phyloP scores from a whole-genome alignment of 2,329 filamentous ascomycete species.

The Pyricularia pennisetigena region DNA sequence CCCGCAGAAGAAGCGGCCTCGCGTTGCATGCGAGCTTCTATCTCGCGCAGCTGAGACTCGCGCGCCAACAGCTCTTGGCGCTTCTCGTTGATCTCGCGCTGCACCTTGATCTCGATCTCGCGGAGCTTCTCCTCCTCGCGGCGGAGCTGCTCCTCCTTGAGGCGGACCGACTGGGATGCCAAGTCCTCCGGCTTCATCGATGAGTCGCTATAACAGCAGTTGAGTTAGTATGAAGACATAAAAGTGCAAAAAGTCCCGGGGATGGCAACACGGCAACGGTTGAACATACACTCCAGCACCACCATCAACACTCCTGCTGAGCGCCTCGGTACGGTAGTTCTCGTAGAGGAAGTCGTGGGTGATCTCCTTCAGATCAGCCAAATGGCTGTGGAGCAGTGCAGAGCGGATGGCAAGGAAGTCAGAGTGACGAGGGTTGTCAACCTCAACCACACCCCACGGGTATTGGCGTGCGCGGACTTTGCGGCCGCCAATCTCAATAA shows the following conservation, averaged over 20 bases:
- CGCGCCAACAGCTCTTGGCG: slow-evolving; percentile 94
- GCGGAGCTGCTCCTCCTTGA: slow-evolving; percentile 99
- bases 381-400: slow-evolving; percentile 91
- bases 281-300: slow-evolving; percentile 72
- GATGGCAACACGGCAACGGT: neutral
- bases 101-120: slow-evolving; percentile 98
- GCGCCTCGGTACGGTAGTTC: slow-evolving; percentile 99
- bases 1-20: slow-evolving; percentile 47
- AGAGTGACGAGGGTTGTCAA: slow-evolving; percentile 97
- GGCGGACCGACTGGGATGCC: slow-evolving; percentile 89
- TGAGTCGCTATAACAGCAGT: slow-evolving; percentile 48
- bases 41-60: slow-evolving; percentile 97
- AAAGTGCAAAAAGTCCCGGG: neutral
- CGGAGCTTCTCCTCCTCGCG: slow-evolving; percentile 99
- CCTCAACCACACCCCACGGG: slow-evolving; percentile 97
- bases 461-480: slow-evolving; percentile 93
- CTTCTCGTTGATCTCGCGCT: slow-evolving; percentile 99
- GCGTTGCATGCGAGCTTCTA: slow-evolving; percentile 93
- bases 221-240: neutral
- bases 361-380: slow-evolving; percentile 98
- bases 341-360: slow-evolving; percentile 99
- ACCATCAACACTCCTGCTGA: slow-evolving; percentile 97
- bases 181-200: slow-evolving; percentile 98
- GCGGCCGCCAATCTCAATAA: slow-evolving; percentile 87
- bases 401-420: slow-evolving; percentile 97